Conservation (phyloP, 1,139 yeast species). For the Candida pseudoviswanathii region DNA sequence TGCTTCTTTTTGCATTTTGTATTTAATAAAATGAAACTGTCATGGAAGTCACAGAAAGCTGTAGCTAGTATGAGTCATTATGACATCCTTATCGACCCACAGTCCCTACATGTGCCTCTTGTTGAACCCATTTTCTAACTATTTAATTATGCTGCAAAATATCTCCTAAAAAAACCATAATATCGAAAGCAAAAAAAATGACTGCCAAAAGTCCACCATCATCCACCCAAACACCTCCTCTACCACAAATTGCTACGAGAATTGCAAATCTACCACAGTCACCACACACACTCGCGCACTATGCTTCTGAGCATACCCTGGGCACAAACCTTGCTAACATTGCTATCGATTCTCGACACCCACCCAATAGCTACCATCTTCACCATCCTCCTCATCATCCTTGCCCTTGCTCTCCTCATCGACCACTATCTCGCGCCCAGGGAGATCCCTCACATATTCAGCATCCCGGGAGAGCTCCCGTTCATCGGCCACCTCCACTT, state of each 20-base stretch:
- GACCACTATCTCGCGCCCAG: neutral
- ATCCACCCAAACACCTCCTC: too few species aligned
- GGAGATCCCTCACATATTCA: constrained; percentile 24
- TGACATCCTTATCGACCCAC: too few species aligned
- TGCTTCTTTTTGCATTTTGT: neutral
- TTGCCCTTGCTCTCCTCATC: neutral
- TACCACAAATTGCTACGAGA: neutral
- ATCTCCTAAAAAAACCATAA: neutral
- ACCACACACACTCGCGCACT: neutral
- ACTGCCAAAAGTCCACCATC: neutral
- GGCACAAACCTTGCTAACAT: constrained; percentile 1
- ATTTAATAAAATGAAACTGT: neutral
- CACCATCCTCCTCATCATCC: neutral
- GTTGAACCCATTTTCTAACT: neutral
- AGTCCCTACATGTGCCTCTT: too few species aligned
- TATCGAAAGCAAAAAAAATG: neutral
- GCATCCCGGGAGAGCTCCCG: constrained; percentile 52
- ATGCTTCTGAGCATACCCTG: constrained; percentile 6
- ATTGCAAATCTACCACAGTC: neutral
- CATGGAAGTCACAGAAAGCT: neutral
- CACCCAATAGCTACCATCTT: neutral
- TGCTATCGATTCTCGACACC: constrained; percentile 1
- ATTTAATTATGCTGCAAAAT: constrained; percentile 9
- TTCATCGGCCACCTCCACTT: constrained; percentile 55
- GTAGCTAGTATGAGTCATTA: too few species aligned